phyloP scores from a whole-genome alignment of 176 grass and related monocot genomes.

The Stipa capillata region DNA sequence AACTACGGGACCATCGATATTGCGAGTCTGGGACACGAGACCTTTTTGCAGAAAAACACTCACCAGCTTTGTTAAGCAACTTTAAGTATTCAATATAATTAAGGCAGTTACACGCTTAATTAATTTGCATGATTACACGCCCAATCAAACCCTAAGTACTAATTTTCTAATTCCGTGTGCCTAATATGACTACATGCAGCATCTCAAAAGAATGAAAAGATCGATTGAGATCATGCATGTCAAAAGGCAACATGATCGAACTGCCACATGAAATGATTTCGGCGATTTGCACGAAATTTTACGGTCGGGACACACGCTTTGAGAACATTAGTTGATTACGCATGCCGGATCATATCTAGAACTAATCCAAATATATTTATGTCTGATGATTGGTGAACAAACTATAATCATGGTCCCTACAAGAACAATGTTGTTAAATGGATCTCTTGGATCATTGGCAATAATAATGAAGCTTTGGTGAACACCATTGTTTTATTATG shows the following conservation, averaged over 20 bases:
- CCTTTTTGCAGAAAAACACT: no score
- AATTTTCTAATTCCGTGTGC: background rate
- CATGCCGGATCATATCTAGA: background rate
- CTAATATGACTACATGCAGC: background rate
- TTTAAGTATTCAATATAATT: no score
- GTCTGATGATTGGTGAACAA: conserved; percentile 18
- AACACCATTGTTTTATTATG: conserved; percentile 14
- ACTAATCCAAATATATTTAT: background rate
- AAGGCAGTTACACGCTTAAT: no score
- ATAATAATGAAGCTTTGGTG: background rate
- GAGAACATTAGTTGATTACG: background rate
- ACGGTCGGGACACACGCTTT: background rate
- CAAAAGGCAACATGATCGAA: background rate
- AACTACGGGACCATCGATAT: no score
- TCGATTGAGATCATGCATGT: background rate
- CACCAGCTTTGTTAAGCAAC: no score
- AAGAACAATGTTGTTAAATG: background rate
- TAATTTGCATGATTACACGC: no score
- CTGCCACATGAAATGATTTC: background rate
- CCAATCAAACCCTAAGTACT: no score
- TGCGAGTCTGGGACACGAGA: no score
- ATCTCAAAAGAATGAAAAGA: no score
- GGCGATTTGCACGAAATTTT: background rate
- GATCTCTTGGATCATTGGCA: conserved; percentile 15
- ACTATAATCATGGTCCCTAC: conserved; percentile 24